Evolutionary conservation across 2,329 filamentous ascomycete species (phyloP), one percentile per base, ranked within the genome.

Genomic region (Diaporthe sp.): DNA sequence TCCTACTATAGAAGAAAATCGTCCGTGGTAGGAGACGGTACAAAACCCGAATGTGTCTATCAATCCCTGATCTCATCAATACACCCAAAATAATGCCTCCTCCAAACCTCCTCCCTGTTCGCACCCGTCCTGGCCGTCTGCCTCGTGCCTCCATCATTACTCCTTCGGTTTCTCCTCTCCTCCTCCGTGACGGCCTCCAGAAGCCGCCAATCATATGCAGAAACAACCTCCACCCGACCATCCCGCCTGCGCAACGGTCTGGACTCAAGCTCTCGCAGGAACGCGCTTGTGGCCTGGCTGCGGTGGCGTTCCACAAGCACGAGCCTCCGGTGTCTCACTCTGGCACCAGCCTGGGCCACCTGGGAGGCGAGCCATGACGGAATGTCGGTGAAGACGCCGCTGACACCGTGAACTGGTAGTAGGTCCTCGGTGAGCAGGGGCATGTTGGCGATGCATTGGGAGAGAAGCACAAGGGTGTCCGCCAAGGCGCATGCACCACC

Each of bases 371-470:
- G 73, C 47, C 63, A 72, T 42, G 70, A 71, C 39, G 53, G 25
- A 4, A 58, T 80, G 6, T 87, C 80, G 0, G 79, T 78, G 1
- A 83, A 76, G 22, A 83, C 80, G 0, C 79, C 71, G 2, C 76
- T 44, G 50, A 88, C 79, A 1, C 87, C 87, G 55, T 90, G 88
- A 0, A 77, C 78, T 1, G 76, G 74, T 2, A 89, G 79, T 0
- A 89, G 78, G 30, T 81, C 78, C 1, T 84, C 81, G 0, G 82
- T 82, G 8, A 86, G 78, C 76, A 80, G 81, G 0, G 81, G 81
- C 13, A 81, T 81, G 3, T 78, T 73, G 17, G 85, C 78, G 22
- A 88, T 83, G 66, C 82, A 85, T 0, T 85, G 84, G 0, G 86
- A 82, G 2, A 89, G 78, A 2, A 90, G 75, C 42, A 90, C 77